Base-by-base conservation (phyloP, 2,329 filamentous ascomycete species). In the Aureobasidium musti region DNA sequence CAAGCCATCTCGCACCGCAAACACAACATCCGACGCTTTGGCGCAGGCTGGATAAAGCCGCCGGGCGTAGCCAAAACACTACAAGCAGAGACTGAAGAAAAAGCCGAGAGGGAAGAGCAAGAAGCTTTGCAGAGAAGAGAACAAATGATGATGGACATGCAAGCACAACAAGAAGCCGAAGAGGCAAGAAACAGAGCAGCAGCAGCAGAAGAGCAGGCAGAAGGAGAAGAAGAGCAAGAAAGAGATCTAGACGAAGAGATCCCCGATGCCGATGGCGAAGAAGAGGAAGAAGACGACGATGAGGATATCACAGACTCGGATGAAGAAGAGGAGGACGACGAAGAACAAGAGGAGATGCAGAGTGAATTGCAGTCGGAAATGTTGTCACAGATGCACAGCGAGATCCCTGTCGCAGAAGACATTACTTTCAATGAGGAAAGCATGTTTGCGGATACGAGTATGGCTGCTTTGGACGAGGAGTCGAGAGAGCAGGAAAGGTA, bases 11-110 rank as follows among this genome's bases (percentile, higher is more conserved):
- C 89, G 65, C 85, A 89, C 10, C 91, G 94, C 54, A 92, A 93
- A 73, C 80, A 86, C 56, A 92, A 94, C 71, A 89, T 98, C 35
- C 86, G 90, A 56, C 91, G 92, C 73, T 97, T 96, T 75, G 95
- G 95, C 68, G 90, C 89, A 70, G 86, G 86, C 52, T 99, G 95
- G 95, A 88, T 99, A 66, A 91, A 90, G 67, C 95, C 95, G 0
- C 92, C 92, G 0, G 95, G 94, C 8, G 84, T 97, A 65, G 77
- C 87, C 67, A 99, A 98, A 82, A 97, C 94, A 1, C 86, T 97
- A 68, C 89, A 96, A 75, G 92, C 96, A 69, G 86, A 92, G 79
- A 89, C 90, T 49, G 95, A 99, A 78, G 95, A 99, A 80, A 87
- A 89, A 71, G 86, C 90, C 13, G 95, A 99, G 80, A 86, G 91